Evolutionary conservation across 164 flowering plant species (phyloP).

Genomic region (Nymphaea colorata): DNA sequence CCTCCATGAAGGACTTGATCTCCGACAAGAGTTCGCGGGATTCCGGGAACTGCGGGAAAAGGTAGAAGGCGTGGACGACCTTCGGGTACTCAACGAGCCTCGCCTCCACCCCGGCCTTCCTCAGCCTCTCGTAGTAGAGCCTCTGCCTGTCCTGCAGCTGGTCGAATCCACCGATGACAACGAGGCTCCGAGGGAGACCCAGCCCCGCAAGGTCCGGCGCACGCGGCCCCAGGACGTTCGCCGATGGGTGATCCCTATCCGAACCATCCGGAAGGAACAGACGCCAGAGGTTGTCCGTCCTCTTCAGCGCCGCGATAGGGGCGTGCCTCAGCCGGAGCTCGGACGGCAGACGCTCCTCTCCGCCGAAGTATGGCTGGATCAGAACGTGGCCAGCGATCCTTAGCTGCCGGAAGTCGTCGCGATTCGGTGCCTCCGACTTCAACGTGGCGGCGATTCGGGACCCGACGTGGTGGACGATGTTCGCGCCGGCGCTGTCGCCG

Average conservation of each 20-base stretch:
- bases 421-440: background rate
- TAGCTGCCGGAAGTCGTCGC: conserved; percentile 1
- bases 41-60: conserved; percentile 17
- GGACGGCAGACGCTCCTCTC: conserved; percentile 19
- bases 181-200: conserved; percentile 18
- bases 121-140: conserved; percentile 16
- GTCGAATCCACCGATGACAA: conserved; percentile 22
- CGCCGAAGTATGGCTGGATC: conserved; percentile 27
- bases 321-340: conserved; percentile 10
- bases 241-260: conserved; percentile 5
- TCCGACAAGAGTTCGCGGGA: conserved; percentile 7
- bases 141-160: conserved; percentile 20
- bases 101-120: conserved; percentile 15
- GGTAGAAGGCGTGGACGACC: conserved; percentile 18
- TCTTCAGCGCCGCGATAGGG: conserved; percentile 3
- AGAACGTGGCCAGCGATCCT: conserved; percentile 13
- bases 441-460: conserved; percentile 6
- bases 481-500: conserved; percentile 63
- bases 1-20: conserved; percentile 6
- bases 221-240: conserved; percentile 24
- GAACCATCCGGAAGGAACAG: conserved; percentile 19
- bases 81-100: conserved; percentile 17
- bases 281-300: conserved; percentile 20
- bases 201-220: conserved; percentile 8
- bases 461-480: conserved; percentile 52